phyloP scores from a whole-genome alignment of 768 basidiomycete species.

The Sporobolomyces roseus region DNA sequence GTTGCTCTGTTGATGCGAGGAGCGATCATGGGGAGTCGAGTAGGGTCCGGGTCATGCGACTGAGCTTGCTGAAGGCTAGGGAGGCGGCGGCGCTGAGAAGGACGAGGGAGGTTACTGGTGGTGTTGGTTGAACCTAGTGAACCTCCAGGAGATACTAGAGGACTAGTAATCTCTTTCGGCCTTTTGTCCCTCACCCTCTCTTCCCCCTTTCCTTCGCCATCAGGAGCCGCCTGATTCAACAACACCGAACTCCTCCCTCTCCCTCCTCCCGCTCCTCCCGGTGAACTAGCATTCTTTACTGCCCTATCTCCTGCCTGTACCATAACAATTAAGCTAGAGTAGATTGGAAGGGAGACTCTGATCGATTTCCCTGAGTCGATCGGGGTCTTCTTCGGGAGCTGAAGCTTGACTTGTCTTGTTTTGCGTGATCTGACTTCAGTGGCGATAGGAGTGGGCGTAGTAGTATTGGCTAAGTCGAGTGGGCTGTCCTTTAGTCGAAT shows the following conservation, averaged over 20 bases:
- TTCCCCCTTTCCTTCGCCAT: constrained; percentile 7
- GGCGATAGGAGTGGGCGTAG: too few species aligned
- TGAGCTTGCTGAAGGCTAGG: too few species aligned
- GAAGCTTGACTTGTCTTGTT: neutral
- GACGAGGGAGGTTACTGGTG: neutral
- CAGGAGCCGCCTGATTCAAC: too few species aligned
- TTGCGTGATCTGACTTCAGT: too few species aligned
- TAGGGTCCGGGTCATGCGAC: too few species aligned
- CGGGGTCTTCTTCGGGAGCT: neutral
- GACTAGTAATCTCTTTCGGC: neutral
- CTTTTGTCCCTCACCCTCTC: neutral
- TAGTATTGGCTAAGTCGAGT: neutral
- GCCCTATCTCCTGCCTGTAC: constrained; percentile 11
- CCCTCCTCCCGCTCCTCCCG: neutral
- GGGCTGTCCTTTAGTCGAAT: constrained; percentile 12
- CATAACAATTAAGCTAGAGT: neutral
- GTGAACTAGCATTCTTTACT: constrained; percentile 10
- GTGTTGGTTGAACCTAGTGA: neutral
- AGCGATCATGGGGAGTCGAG: neutral
- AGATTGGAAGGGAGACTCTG: neutral
- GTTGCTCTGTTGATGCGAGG: neutral
- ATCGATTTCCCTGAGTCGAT: constrained; percentile 3
- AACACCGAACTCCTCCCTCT: neutral
- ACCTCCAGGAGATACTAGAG: too few species aligned
- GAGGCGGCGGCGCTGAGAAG: neutral